Base-by-base conservation (phyloP, 352 stramenopile genomes). In the Discostella stelligera region DNA sequence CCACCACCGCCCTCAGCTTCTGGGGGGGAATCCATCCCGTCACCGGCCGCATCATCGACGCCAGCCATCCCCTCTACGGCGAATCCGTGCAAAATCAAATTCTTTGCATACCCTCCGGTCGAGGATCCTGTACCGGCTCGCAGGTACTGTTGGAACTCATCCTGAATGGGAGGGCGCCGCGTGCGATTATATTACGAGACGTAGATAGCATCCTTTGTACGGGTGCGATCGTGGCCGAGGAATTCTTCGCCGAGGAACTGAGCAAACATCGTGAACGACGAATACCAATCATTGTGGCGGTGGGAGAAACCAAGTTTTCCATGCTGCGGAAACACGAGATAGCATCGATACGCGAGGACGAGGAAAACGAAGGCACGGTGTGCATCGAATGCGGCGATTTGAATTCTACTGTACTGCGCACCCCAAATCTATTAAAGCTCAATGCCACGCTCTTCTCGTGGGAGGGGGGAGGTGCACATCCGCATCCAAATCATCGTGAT, bases 71-170 rank as follows among this genome's bases (percentile, higher is more conserved):
- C 6, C 71, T 88, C 20, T 39, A 66, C 53, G 82, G 84, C 14
- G 8, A 73, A 32, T 77, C 48, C 32, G 67, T 89, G 0, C 61
- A 37, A 0, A 68, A 80, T 39, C 77, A 41, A 32, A 84, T 93
- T 37, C 50, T 93, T 2, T 83, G 71, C 60, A 56, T 93, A 0
- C 88, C 88, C 1, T 85, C 75, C 9, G 85, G 85, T 6, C 48
- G 88, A 65, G 85, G 88, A 44, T 89, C 79, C 8, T 93, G 84
- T 60, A 93, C 88, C 5, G 85, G 74, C 39, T 87, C 74, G 1
- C 88, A 93, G 64, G 86, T 91, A 0, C 49, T 93, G 59, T 66
- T 91, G 27, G 84, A 93, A 59, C 59, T 93, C 3, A 87, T 91
- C 55, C 54, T 91, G 9, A 87, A 88, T 74, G 49, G 65, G n/a